Evolutionary conservation across 192 early-diverging fungal species (phyloP).

Genomic region (Backusella liffmaniae): DNA sequence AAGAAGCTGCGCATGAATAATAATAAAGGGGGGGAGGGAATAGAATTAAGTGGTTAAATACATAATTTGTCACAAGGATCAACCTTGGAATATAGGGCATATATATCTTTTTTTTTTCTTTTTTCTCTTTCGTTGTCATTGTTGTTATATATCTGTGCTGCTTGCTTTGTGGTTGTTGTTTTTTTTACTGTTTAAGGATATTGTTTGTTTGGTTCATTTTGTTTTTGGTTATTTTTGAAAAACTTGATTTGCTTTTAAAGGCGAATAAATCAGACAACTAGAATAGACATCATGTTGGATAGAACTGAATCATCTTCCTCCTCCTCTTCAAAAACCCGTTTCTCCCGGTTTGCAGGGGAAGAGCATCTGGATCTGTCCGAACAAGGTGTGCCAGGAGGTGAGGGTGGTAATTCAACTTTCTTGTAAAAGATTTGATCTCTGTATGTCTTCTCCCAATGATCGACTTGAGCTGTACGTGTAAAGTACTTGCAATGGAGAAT

Average conservation of each 20-base stretch:
- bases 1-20: neutral
- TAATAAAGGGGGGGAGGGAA: neutral
- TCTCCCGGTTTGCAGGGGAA: neutral
- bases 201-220: neutral
- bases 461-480: slow-evolving; percentile 25
- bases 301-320: neutral
- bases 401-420: slow-evolving; percentile 4
- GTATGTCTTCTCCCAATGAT: slow-evolving; percentile 14
- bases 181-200: neutral
- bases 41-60: neutral
- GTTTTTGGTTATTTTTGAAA: neutral
- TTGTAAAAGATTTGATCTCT: neutral
- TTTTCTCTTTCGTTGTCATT: neutral
- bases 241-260: neutral
- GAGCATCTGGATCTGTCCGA: neutral
- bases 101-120: neutral
- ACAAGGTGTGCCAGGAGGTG: slow-evolving; percentile 13
- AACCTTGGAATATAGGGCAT: neutral
- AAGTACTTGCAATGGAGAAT: slow-evolving; percentile 41
- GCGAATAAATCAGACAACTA: neutral
- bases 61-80: slow-evolving; percentile 1
- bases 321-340: neutral
- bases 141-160: neutral
- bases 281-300: neutral
- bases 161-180: neutral